phyloP scores from a whole-genome alignment of 176 grass and related monocot genomes.

The Phyllostachys edulis region DNA sequence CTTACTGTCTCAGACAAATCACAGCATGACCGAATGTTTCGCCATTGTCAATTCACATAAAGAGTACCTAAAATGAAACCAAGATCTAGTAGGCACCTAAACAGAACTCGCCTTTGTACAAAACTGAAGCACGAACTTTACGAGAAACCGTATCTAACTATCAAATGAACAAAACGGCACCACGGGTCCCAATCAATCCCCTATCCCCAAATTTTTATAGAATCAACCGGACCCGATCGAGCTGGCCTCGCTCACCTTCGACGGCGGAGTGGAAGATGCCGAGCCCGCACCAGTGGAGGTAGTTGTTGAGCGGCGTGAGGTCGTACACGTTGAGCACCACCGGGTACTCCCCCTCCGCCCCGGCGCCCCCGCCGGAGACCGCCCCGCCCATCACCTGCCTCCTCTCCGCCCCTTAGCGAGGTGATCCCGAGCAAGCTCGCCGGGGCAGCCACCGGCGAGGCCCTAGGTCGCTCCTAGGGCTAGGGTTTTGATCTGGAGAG shows the following conservation, averaged over 20 bases:
- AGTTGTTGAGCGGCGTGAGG: slow-evolving; percentile 95
- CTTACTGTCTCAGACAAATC: neutral
- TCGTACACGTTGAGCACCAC: slow-evolving; percentile 94
- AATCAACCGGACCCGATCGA: neutral
- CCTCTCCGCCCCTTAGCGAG: neutral
- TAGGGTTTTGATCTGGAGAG: slow-evolving; percentile 15
- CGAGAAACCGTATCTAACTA: neutral
- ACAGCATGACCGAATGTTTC: neutral
- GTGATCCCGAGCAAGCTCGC: neutral
- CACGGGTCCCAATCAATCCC: neutral
- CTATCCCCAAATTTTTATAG: neutral
- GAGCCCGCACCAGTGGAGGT: slow-evolving; percentile 84
- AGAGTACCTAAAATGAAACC: neutral
- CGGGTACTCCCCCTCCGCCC: slow-evolving; percentile 32
- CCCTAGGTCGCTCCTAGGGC: neutral
- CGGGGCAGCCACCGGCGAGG: neutral
- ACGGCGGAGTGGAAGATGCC: slow-evolving; percentile 98
- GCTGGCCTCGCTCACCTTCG: slow-evolving; percentile 56
- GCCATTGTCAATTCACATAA: neutral
- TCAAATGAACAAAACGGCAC: neutral
- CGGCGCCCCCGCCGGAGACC: slow-evolving; percentile 13
- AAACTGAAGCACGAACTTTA: neutral
- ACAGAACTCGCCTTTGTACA: neutral
- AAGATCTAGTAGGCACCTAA: slow-evolving; percentile 20
- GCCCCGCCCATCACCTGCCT: slow-evolving; percentile 39